Conservation (phyloP, 176 grass and related monocot species). For the Zea mays region Zm-B73-REFERENCE-NAM-5.0 NC_050096.1:16954501-16955000, state of each 20-base stretch:
- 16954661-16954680: background rate
- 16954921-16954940: conserved; percentile 9
- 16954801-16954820: conserved; percentile 77
- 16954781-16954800: conserved; percentile 69
- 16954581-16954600: too few relatives aligned
- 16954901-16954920: conserved; percentile 59
- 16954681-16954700: conserved; percentile 37
- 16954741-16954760: background rate
- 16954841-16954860: conserved; percentile 66
- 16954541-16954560: too few relatives aligned
- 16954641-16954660: too few relatives aligned
- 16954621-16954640: too few relatives aligned
- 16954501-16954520: too few relatives aligned
- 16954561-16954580: too few relatives aligned
- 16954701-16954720: background rate
- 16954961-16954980: background rate
- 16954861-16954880: conserved; percentile 63
- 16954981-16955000: background rate
- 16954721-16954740: conserved; percentile 10
- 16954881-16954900: conserved; percentile 87
- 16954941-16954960: background rate
- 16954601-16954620: too few relatives aligned
- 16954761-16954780: conserved; percentile 45
- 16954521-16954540: too few relatives aligned
- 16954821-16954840: conserved; percentile 56